A percentile compares a stretch with the other conserved stretches of the same genome.
Conservation (phyloP, 306 rosid species). For the Lithocarpus polystachyus region DNA sequence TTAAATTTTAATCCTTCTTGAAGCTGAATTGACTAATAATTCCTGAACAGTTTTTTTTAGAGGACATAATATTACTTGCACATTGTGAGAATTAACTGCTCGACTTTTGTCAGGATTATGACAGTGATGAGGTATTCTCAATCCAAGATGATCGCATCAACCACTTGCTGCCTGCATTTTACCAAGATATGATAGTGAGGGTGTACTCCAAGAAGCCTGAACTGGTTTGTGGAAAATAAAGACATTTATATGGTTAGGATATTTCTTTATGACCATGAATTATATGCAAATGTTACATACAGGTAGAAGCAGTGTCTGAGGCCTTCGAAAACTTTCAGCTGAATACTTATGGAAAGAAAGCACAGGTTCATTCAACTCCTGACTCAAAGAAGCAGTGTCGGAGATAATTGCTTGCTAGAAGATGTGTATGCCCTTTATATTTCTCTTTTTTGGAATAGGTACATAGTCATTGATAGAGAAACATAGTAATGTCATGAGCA, state of each 20-base stretch:
- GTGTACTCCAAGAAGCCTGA: no score
- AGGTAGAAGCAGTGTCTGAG: slow-evolving; percentile 76
- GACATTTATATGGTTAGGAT: not conserved
- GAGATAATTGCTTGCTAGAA: not conserved
- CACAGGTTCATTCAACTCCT: slow-evolving; percentile 76
- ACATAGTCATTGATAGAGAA: not conserved
- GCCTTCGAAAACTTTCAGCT: slow-evolving; percentile 83
- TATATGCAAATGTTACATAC: slow-evolving; percentile 11
- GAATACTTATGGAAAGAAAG: slow-evolving; percentile 61
- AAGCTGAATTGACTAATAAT: no score
- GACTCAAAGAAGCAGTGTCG: slow-evolving; percentile 57
- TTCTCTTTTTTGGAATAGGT: not conserved
- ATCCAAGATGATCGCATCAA: no score
- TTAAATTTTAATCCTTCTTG: no score
- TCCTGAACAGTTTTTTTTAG: no score
- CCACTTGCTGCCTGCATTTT: no score
- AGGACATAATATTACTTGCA: no score
- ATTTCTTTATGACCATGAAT: not conserved
- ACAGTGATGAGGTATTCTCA: no score
- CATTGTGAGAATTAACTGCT: no score
- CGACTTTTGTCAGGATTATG: no score
- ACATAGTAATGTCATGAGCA: not conserved
- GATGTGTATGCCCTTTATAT: not conserved
- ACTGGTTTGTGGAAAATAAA: no score
- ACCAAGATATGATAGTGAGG: no score